These are phyloP conservation scores for Boletus patriciae DNA, from an alignment of 768 basidiomycete genomes.

Conservation along the genomic window DNA sequence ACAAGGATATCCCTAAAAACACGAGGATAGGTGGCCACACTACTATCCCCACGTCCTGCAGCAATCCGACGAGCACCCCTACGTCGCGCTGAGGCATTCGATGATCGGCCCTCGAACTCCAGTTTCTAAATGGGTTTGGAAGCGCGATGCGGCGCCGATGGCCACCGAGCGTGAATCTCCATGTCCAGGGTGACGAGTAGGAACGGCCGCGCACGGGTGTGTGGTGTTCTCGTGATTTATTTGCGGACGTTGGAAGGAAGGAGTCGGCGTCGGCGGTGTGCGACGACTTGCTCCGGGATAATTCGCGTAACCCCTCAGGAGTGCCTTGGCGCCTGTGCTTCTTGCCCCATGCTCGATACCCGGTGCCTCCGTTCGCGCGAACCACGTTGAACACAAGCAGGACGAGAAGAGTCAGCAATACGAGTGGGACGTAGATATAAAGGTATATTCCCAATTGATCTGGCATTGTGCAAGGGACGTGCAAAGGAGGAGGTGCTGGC, in stretches of 20 bases:
- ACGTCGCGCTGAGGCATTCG: slow-evolving; percentile 17
- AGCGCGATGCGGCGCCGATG: slow-evolving; percentile 26
- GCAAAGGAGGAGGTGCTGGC: slow-evolving; percentile 38
- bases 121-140: slow-evolving; percentile 16
- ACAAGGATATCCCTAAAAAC: slow-evolving; percentile 36
- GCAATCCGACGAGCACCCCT: slow-evolving; percentile 31
- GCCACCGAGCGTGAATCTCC: slow-evolving; percentile 28
- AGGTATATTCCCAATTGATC: slow-evolving; percentile 82
- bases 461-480: slow-evolving; percentile 76
- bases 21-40: slow-evolving; percentile 39
- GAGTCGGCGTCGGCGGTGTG: slow-evolving; percentile 7
- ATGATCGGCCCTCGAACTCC: slow-evolving; percentile 6
- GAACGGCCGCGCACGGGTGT: slow-evolving; percentile 13
- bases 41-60: slow-evolving; percentile 33
- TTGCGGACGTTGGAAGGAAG: slow-evolving; percentile 20
- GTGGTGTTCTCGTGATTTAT: slow-evolving; percentile 9
- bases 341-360: slow-evolving; percentile 6
- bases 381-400: slow-evolving; percentile 36
- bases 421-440: slow-evolving; percentile 65
- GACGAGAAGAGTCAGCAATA: slow-evolving; percentile 55
- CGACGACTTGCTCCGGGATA: slow-evolving; percentile 5
- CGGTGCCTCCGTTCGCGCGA: slow-evolving; percentile 10
- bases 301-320: slow-evolving; percentile 11
- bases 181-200: slow-evolving; percentile 19
- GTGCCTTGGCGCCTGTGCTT: slow-evolving; percentile 10